These are phyloP conservation scores for Skeletonema menzelii DNA, from an alignment of 108 stramenopile species.

Conservation along the genomic window DNA sequence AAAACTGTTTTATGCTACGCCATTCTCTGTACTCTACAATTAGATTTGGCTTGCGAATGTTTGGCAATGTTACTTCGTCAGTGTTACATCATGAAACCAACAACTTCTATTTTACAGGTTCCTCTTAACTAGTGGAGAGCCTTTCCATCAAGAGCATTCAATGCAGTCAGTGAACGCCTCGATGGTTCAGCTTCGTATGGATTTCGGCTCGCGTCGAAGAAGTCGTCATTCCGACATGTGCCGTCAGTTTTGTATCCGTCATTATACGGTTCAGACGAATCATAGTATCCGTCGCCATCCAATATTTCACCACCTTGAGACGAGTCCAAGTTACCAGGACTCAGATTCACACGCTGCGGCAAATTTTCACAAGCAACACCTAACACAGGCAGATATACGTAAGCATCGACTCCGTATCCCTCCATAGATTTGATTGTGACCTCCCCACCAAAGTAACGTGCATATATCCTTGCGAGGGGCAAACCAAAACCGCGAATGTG, in stretches of 20 bases:
- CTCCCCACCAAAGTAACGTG: constrained; percentile 98
- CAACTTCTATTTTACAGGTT: not conserved
- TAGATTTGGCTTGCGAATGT: not conserved
- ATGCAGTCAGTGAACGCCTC: constrained; percentile 6
- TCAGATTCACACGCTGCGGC: constrained; percentile 63
- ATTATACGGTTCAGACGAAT: not conserved
- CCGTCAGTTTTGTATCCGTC: constrained; percentile 27
- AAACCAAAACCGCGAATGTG: constrained; percentile 93
- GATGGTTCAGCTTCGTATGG: constrained; percentile 1
- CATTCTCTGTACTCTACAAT: not conserved
- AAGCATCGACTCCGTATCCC: constrained; percentile 99
- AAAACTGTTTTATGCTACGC: not conserved
- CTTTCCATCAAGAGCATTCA: constrained; percentile 28
- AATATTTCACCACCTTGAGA: constrained; percentile 7
- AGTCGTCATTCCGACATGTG: constrained; percentile 30
- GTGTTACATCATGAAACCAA: not conserved
- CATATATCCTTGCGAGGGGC: constrained; percentile 94
- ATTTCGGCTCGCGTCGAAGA: constrained; percentile 20
- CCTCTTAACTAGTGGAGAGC: constrained; percentile 6
- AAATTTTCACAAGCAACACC: constrained; percentile 89
- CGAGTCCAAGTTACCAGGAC: constrained; percentile 81
- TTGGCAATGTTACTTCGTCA: not conserved
- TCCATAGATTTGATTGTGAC: constrained; percentile 95
- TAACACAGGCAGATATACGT: constrained; percentile 88
- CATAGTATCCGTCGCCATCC: constrained; percentile 29